These are phyloP conservation scores for Zasmidium cellare DNA, from an alignment of 2,329 filamentous ascomycete species.

Conservation along the genomic window DNA sequence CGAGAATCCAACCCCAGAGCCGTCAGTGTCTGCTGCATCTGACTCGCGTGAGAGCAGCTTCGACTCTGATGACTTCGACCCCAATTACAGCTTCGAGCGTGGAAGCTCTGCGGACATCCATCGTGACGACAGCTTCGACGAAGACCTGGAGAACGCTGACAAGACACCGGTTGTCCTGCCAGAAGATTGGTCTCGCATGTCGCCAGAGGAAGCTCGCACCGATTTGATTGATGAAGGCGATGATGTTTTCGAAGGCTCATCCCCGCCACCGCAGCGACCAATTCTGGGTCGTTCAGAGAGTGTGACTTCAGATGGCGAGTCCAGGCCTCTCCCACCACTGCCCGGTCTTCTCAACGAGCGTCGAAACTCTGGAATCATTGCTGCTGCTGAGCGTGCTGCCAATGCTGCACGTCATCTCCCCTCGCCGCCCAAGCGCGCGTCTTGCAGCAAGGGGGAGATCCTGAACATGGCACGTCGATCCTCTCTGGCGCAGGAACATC, in stretches of 20 bases:
- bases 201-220: conserved; percentile 60
- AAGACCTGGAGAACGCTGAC: conserved; percentile 89
- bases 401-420: conserved; percentile 69
- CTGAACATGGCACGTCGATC: conserved; percentile 71
- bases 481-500: conserved; percentile 78
- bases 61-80: conserved; percentile 73
- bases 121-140: conserved; percentile 80
- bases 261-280: conserved; percentile 52
- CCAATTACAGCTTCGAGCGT: conserved; percentile 63
- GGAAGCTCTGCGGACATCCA: conserved; percentile 56
- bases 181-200: conserved; percentile 88
- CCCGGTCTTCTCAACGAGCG: conserved; percentile 62
- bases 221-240: conserved; percentile 58
- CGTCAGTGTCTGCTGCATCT: conserved; percentile 80
- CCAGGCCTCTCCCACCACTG: conserved; percentile 82
- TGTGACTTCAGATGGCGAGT: conserved; percentile 73
- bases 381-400: conserved; percentile 71
- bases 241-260: conserved; percentile 63
- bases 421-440: conserved; percentile 67
- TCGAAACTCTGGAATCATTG: conserved; percentile 60
- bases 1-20: conserved; percentile 93
- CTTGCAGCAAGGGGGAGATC: conserved; percentile 73
- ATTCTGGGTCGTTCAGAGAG: conserved; percentile 69
- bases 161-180: conserved; percentile 98
- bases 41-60: conserved; percentile 92